phyloP scores from a whole-genome alignment of 768 basidiomycete genomes.

The Leccinellum luteum region DNA sequence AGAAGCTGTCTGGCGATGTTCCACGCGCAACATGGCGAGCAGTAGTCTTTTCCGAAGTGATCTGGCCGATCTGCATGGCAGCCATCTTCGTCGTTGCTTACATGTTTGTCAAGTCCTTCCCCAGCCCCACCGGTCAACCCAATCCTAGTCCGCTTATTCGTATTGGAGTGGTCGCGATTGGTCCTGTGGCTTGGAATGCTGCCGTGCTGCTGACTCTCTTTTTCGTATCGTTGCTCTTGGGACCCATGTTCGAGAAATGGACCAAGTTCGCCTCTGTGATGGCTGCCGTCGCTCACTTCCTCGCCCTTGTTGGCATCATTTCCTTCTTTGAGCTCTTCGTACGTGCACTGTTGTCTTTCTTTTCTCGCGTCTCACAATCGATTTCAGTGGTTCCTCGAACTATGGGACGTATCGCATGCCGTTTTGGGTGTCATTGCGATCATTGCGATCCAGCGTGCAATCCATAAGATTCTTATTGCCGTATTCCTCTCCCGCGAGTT shows the following conservation, averaged over 20 bases:
- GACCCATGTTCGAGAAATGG: conserved; percentile 84
- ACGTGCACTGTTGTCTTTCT: conserved; percentile 37
- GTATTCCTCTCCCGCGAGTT: conserved; percentile 95
- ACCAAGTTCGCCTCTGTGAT: conserved; percentile 88
- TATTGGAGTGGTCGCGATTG: conserved; percentile 83
- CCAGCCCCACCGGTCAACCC: conserved; percentile 53
- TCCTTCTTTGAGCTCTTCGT: conserved; percentile 97
- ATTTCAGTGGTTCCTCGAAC: conserved; percentile 88
- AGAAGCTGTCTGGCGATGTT: conserved; percentile 93
- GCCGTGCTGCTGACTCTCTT: conserved; percentile 81
- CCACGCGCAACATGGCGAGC: conserved; percentile 87
- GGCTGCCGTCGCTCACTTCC: conserved; percentile 86
- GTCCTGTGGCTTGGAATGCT: conserved; percentile 95
- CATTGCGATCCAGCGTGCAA: conserved; percentile 84
- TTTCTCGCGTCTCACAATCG: conserved; percentile 26
- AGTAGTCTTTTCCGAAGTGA: conserved; percentile 79
- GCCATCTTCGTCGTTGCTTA: conserved; percentile 79
- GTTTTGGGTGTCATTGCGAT: conserved; percentile 90
- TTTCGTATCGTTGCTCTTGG: conserved; percentile 89
- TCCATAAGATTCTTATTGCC: conserved; percentile 92
- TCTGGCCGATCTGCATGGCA: conserved; percentile 77
- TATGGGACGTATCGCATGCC: conserved; percentile 96
- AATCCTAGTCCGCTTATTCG: conserved; percentile 87
- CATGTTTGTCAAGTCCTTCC: conserved; percentile 94
- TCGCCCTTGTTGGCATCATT: conserved; percentile 77